A percentile compares a stretch with the other conserved stretches of the same genome.
Conservation (phyloP, 768 basidiomycete species). For the Leucosporidium scottii region DNA sequence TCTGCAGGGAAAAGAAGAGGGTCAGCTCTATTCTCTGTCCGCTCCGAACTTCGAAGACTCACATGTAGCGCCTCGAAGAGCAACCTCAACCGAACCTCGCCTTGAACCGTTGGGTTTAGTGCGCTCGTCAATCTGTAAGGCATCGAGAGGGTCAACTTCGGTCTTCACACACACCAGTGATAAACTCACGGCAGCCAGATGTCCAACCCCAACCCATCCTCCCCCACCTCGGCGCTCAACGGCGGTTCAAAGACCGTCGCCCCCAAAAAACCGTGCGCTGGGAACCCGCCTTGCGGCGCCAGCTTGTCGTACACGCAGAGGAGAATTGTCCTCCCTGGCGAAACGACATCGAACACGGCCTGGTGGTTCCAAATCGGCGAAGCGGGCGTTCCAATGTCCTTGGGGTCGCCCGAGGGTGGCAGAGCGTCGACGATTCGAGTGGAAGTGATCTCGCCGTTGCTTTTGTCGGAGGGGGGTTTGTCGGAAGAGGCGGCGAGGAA, state of each 20-base stretch:
- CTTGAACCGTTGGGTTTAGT: conserved; percentile 61
- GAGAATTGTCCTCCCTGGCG: conserved; percentile 19
- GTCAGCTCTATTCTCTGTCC: neutral
- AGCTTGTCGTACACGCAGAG: conserved; percentile 61
- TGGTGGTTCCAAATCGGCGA: conserved; percentile 92
- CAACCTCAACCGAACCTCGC: conserved; percentile 86
- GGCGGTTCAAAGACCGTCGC: conserved; percentile 47
- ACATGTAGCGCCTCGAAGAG: conserved; percentile 86
- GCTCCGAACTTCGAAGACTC: conserved; percentile 35
- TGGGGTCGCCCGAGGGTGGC: neutral
- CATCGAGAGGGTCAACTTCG: too few relatives aligned
- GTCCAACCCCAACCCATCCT: conserved; percentile 77
- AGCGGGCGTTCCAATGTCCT: conserved; percentile 20
- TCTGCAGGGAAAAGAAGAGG: neutral
- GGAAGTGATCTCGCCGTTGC: neutral
- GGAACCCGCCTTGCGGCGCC: conserved; percentile 58
- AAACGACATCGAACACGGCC: conserved; percentile 60
- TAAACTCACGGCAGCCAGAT: conserved; percentile 79
- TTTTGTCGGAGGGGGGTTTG: too few relatives aligned
- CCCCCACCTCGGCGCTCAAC: conserved; percentile 79
- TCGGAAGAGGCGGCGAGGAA: too few relatives aligned
- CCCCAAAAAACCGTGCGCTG: conserved; percentile 23
- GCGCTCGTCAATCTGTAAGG: neutral
- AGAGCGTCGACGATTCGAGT: neutral
- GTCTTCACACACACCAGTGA: too few relatives aligned